These are phyloP conservation scores for Striga asiatica DNA, from an alignment of 257 asterid species.

Conservation along the genomic window DNA sequence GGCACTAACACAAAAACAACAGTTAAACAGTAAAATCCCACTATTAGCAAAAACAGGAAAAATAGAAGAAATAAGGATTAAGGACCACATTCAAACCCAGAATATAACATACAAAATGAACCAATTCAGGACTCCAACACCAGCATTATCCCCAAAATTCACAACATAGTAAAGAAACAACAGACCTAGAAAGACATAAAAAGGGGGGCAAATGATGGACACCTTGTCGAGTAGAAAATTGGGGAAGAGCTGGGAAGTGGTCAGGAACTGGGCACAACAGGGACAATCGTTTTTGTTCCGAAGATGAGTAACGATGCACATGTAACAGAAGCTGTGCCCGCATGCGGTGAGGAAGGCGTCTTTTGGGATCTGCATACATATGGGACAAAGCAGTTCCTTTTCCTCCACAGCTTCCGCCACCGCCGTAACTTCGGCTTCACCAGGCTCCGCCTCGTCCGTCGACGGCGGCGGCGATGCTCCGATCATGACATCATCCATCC, in stretches of 20 bases:
- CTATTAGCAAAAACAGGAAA: no score
- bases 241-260: conserved; percentile 61
- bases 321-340: conserved; percentile 90
- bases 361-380: conserved; percentile 81
- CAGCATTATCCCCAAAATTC: not conserved
- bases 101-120: not conserved
- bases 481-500: no score
- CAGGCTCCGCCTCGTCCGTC: no score
- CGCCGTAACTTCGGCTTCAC: no score
- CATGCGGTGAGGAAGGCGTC: conserved; percentile 82
- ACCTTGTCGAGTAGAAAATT: conserved; percentile 82
- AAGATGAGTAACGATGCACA: conserved; percentile 80
- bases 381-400: conserved; percentile 76
- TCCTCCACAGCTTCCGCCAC: conserved; percentile 35
- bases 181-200: not conserved
- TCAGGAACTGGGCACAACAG: conserved; percentile 67
- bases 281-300: conserved; percentile 87
- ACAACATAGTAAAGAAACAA: not conserved
- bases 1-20: no score
- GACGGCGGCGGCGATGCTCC: no score
- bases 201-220: not conserved
- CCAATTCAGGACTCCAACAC: not conserved
- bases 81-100: not conserved
- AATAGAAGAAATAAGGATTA: no score
- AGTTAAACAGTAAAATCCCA: no score